Base-by-base conservation (phyloP, 768 basidiomycete genomes). In the Lactifluus pinguis region DNA sequence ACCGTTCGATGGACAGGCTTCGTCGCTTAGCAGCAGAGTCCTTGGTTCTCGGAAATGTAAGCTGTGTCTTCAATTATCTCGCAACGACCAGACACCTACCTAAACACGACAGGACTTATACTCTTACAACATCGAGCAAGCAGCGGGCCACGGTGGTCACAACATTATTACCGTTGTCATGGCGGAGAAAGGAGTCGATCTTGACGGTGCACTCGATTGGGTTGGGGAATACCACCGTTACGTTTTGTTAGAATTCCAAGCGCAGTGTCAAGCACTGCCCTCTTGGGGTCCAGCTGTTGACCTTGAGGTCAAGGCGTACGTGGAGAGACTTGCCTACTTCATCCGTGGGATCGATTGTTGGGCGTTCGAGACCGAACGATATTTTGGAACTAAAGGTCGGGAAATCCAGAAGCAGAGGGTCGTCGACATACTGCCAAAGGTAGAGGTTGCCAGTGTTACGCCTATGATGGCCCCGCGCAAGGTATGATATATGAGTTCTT, bases 131-230 rank as follows among this genome's bases (percentile, higher is more conserved):
- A 69, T 71, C 34, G 76, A 79, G 60, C 73, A 76, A 60, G 72
- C 76, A 10, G 69, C 72, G 11, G 76, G 76, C 1, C 67, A 74
- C 25, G 76, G 73, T 15, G 67, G 67, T 25, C 75, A 77, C 62
- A 80, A 80, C 61, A 66, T 76, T 41, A 69, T 81, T 36, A 73
- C 72, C 0, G 69, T 77, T 14, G 70, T 79, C 53, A 80, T 76
- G 75, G 65, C 71, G 47, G 69, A 77, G 39, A 60, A 70, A 9
- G 59, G 68, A 2, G 57, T 76, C 17, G 63, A 69, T 38, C 62
- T 78, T 7, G 69, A 77, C 59, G 68, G 59, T 10, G 77, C 79
- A 2, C 69, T 79, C 44, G 63, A 74, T 34, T 76, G 72, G 70
- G 68, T 79, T 6, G 70, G 67, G 7, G 61, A 65, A 17, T 70